Evolutionary conservation across 345 rosid species (phyloP).

Genomic region (Capsella bursapastoris): DNA sequence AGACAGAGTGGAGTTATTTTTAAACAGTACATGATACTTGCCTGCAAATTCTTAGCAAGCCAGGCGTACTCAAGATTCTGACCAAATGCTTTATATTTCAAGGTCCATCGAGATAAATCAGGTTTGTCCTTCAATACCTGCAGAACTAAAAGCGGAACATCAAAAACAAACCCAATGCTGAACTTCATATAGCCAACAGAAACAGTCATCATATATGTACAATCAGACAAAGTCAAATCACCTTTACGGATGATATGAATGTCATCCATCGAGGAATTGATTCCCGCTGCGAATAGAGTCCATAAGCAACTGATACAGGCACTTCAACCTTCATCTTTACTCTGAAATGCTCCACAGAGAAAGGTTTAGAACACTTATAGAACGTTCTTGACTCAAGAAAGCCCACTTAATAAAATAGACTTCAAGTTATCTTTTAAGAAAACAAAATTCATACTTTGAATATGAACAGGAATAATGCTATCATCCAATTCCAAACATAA

Average conservation of each 20-base stretch:
- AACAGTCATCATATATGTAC: background rate
- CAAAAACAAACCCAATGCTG: background rate
- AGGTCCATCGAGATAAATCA: conserved; percentile 76
- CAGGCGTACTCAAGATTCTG: conserved; percentile 81
- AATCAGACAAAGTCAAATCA: conserved; percentile 5
- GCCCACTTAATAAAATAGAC: background rate
- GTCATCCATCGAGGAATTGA: conserved; percentile 93
- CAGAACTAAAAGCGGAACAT: conserved; percentile 20
- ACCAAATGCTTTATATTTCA: conserved; percentile 86
- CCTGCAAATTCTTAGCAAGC: conserved; percentile 96
- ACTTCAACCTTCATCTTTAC: conserved; percentile 80
- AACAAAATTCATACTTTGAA: background rate
- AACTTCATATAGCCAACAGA: background rate
- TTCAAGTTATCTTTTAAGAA: background rate
- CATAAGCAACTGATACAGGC: conserved; percentile 74
- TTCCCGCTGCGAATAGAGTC: conserved; percentile 75
- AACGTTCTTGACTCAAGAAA: background rate
- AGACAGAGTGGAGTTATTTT: background rate
- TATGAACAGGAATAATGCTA: too few species aligned
- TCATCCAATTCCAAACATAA: too few species aligned
- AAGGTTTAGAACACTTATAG: background rate
- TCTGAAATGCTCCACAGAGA: conserved; percentile 50
- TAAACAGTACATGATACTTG: conserved; percentile 28
- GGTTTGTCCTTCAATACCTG: conserved; percentile 80
- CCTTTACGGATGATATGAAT: conserved; percentile 91